Evolutionary conservation across 2,329 filamentous ascomycete species (phyloP).

Genomic region (Pezicula radicicola): DNA sequence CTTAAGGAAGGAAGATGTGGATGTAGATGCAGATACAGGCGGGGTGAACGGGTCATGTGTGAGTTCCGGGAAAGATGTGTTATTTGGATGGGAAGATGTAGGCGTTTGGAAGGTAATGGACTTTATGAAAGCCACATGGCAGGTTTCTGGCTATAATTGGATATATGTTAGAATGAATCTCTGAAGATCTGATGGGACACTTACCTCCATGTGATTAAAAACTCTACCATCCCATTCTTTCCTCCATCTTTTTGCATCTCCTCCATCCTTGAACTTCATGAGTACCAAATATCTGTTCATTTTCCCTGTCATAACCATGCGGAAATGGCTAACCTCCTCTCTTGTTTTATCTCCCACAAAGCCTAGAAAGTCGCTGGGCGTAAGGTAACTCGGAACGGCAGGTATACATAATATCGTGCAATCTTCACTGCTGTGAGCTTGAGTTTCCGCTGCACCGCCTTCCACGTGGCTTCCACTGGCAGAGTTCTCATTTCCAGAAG

Average conservation of each 20-base stretch:
- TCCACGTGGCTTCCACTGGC: conserved; percentile 14
- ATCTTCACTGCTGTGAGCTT: conserved; percentile 36
- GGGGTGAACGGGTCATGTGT: conserved; percentile 59
- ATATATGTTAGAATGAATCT: background rate
- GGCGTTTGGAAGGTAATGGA: conserved; percentile 74
- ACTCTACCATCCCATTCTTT: conserved; percentile 87
- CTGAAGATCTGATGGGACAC: conserved; percentile 22
- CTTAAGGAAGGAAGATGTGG: conserved; percentile 36
- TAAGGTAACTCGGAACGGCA: conserved; percentile 91
- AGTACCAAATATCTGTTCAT: conserved; percentile 93
- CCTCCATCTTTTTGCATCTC: conserved; percentile 75
- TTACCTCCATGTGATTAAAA: conserved; percentile 87
- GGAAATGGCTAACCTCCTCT: conserved; percentile 85
- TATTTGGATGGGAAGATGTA: conserved; percentile 19
- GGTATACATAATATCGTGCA: conserved; percentile 91
- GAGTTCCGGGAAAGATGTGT: conserved; percentile 51
- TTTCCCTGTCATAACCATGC: conserved; percentile 86
- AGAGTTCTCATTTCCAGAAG: background rate
- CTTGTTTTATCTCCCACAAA: conserved; percentile 88
- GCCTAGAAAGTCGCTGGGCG: conserved; percentile 83
- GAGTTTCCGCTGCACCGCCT: conserved; percentile 24
- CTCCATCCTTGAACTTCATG: conserved; percentile 82
- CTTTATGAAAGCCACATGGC: conserved; percentile 92
- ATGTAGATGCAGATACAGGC: conserved; percentile 37
- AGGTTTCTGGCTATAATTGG: conserved; percentile 72